phyloP scores from a whole-genome alignment of 1,284 basidiomycete genomes.

The Puccinia horiana region DNA sequence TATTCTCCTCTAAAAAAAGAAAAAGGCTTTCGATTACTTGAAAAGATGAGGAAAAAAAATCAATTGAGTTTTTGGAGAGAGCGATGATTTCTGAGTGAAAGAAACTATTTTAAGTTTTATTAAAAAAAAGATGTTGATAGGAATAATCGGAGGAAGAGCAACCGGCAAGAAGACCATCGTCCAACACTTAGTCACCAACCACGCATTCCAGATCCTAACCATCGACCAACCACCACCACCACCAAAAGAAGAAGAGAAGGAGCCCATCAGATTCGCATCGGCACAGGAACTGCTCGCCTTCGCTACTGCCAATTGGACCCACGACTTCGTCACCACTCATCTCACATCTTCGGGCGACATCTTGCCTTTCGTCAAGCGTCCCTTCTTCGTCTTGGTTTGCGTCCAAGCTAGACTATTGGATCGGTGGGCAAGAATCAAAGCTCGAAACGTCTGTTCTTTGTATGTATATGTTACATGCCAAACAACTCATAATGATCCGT shows the following conservation, averaged over 20 bases:
- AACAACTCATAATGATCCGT: too few species aligned
- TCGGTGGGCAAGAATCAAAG: slow-evolving; percentile 32
- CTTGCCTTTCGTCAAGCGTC: slow-evolving; percentile 75
- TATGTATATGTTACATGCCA: too few species aligned
- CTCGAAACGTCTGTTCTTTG: not conserved
- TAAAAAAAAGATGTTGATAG: slow-evolving; percentile 91
- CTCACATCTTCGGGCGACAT: slow-evolving; percentile 66
- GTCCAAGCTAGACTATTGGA: slow-evolving; percentile 60
- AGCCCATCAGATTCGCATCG: not conserved
- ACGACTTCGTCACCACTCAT: slow-evolving; percentile 78
- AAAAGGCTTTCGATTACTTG: too few species aligned
- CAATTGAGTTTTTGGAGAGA: too few species aligned
- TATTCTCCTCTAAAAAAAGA: too few species aligned
- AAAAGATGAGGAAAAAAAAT: too few species aligned
- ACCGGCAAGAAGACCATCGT: slow-evolving; percentile 79
- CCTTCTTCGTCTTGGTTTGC: slow-evolving; percentile 75
- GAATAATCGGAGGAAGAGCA: slow-evolving; percentile 77
- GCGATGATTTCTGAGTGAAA: too few species aligned
- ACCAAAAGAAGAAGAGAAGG: not conserved
- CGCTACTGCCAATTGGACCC: slow-evolving; percentile 79
- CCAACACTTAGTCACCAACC: slow-evolving; percentile 67
- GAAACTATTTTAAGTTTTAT: too few species aligned
- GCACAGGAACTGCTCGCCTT: slow-evolving; percentile 67
- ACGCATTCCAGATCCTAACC: slow-evolving; percentile 62
- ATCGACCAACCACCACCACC: not conserved